phyloP scores from a whole-genome alignment of 2,329 filamentous ascomycete species.

The Fusarium sp. region DNA sequence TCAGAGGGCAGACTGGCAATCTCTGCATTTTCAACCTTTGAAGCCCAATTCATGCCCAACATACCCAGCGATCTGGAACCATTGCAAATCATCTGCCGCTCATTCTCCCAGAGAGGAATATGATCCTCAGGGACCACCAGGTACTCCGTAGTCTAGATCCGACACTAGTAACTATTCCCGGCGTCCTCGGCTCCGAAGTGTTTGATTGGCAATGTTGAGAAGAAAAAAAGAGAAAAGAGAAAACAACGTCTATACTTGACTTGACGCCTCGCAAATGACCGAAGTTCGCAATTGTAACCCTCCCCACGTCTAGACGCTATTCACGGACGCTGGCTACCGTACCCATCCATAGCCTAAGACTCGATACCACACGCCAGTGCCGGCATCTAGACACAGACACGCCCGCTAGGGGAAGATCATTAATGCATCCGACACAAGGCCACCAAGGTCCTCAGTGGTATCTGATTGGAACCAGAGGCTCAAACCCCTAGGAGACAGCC shows the following conservation, averaged over 20 bases:
- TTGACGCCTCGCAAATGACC: slow-evolving; percentile 14
- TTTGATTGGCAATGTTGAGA: neutral
- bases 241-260: slow-evolving; percentile 19
- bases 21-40: neutral
- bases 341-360: neutral
- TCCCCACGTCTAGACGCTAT: slow-evolving; percentile 2
- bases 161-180: slow-evolving; percentile 14
- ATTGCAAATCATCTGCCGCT: slow-evolving; percentile 19
- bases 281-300: slow-evolving; percentile 3
- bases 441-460: slow-evolving; percentile 16
- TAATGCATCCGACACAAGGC: slow-evolving; percentile 28
- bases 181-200: neutral
- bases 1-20: slow-evolving; percentile 3
- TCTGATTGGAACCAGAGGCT: slow-evolving; percentile 23
- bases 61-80: slow-evolving; percentile 36
- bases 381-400: neutral
- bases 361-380: neutral
- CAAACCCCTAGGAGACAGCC: slow-evolving; percentile 9
- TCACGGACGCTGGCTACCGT: slow-evolving; percentile 1
- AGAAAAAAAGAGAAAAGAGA: slow-evolving; percentile 21
- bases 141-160: neutral
- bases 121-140: slow-evolving; percentile 32
- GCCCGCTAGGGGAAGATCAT: slow-evolving; percentile 34
- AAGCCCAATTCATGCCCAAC: slow-evolving; percentile 36
- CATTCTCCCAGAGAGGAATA: slow-evolving; percentile 31